Evolutionary conservation across 768 basidiomycete species (phyloP), one percentile per base, ranked within the genome.

Genomic region (Calocera cornea): DNA sequence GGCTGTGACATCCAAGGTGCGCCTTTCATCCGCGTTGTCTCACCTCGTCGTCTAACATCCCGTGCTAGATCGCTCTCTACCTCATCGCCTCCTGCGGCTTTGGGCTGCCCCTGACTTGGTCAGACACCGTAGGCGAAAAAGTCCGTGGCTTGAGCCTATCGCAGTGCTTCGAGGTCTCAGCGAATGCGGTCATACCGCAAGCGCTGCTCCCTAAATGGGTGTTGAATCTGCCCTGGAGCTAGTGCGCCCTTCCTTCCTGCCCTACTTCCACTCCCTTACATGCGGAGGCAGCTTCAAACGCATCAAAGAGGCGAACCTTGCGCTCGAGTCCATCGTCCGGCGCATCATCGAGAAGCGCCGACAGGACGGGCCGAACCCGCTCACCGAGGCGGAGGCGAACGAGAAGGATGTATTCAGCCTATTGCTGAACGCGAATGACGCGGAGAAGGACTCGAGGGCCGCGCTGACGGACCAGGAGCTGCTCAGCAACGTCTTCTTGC

Each of bases 401-500:
- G 54, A 60, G 27, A 60, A 60, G 31, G 54, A 60, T 33, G 54
- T 60, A 16, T 60, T 60, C 31, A 29, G 27, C 31, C 54, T 60
- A 5, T 19, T 60, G 16, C 54, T 60, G 54, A 27, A 33, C 31
- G 54, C 54, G 27, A 60, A 60, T 19, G 54, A 60, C 19, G 54
- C 54, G 5, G 54, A 60, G 19, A 60, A 60, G 31, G 54, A 27
- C 54, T 8, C 54, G 54, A 60, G 31, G 31, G 54, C 54, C 14
- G 54, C 54, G 11, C 27, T 60, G 34, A 19, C 29, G 34, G 41
- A 36, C 22, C 47, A 41, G 31, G 41, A 66, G 29, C 60, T 71
- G 67, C 66, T 72, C 36, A 66, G 68, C 5, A 71, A 72, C 50
- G 67, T 66, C 22, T 72, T 69, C 50, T 63, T 67, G 7, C 33